Base-by-base conservation (phyloP, 495 filamentous ascomycete species). In the Penicillium coffeae region DNA sequence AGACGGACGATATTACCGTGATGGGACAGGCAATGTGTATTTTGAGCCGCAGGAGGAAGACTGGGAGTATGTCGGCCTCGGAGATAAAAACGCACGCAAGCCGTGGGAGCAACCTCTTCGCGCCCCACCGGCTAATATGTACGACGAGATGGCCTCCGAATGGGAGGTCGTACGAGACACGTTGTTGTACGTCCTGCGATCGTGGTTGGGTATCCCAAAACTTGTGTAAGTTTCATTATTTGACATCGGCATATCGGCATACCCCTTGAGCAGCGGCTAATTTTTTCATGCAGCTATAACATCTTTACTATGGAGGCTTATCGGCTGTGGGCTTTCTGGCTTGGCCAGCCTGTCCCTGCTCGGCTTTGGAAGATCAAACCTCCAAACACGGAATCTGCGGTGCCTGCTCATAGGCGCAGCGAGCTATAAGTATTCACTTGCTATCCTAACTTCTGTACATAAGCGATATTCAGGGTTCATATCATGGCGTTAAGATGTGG, bases 221-320 rank as follows among this genome's bases (percentile, higher is more conserved):
- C 82, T 77, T 37, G 1, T 88, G 86, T 94, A 79, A 84, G 88
- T 85, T 18, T n/a, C n/a, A n/a, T n/a, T n/a, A n/a, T n/a, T n/a
- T n/a, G n/a, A n/a, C n/a, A n/a, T n/a, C n/a, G n/a, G n/a, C n/a
- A n/a, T n/a, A n/a, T n/a, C n/a, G n/a, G n/a, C n/a, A n/a, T n/a
- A n/a, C n/a, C n/a, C n/a, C n/a, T n/a, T 15, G 20, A 10, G n/a
- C 9, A 2, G 21, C 15, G 20, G 4, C 30, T 35, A 6, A 25
- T 12, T 43, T 41, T 3, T 21, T 25, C 8, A 30, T 45, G 5
- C 45, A 91, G 87, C 9, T 80, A 71, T 51, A 63, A 79, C 21
- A 85, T 96, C 41, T 20, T 73, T 8, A 50, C 79, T 2, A 57
- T 75, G 0, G 89, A 95, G 62, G 36, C 77, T 3, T 62, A 61